phyloP scores from a whole-genome alignment of 2,329 filamentous ascomycete species.

The Aspergillus latus region DNA sequence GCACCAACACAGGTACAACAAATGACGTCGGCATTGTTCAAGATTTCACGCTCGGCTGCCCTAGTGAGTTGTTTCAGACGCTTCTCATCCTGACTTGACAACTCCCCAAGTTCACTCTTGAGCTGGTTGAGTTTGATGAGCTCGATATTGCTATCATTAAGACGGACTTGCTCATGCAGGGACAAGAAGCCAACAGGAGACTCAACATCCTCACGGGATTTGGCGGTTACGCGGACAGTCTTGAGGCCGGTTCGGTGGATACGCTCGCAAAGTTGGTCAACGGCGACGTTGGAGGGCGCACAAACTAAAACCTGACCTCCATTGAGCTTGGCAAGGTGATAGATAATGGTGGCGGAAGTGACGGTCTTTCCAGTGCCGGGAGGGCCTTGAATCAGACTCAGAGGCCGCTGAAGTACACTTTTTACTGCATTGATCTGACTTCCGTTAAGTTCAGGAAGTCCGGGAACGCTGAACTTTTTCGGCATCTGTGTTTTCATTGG shows the following conservation, averaged over 20 bases:
- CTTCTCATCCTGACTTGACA: conserved; percentile 96
- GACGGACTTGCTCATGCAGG: conserved; percentile 92
- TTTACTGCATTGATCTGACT: conserved; percentile 97
- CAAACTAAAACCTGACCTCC: conserved; percentile 94
- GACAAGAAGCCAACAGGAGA: conserved; percentile 96
- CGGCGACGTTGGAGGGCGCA: conserved; percentile 95
- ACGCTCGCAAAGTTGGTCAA: conserved; percentile 96
- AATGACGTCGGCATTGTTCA: conserved; percentile 94
- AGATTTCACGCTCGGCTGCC: conserved; percentile 88
- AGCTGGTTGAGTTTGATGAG: conserved; percentile 88
- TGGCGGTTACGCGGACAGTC: conserved; percentile 96
- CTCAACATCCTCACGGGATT: conserved; percentile 97
- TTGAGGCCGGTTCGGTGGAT: conserved; percentile 94
- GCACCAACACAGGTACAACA: conserved; percentile 98
- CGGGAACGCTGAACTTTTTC: conserved; percentile 94
- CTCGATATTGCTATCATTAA: conserved; percentile 95
- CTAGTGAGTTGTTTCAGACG: conserved; percentile 96
- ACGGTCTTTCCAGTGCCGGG: conserved; percentile 98
- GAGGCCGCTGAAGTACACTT: conserved; percentile 85
- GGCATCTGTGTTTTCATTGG: conserved; percentile 95
- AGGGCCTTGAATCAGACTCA: conserved; percentile 94
- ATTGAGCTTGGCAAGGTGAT: conserved; percentile 93
- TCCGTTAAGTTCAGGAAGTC: conserved; percentile 88
- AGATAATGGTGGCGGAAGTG: conserved; percentile 97
- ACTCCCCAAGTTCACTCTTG: conserved; percentile 85